phyloP scores from a whole-genome alignment of 768 basidiomycete species.

The Pholiota microspora region DNA sequence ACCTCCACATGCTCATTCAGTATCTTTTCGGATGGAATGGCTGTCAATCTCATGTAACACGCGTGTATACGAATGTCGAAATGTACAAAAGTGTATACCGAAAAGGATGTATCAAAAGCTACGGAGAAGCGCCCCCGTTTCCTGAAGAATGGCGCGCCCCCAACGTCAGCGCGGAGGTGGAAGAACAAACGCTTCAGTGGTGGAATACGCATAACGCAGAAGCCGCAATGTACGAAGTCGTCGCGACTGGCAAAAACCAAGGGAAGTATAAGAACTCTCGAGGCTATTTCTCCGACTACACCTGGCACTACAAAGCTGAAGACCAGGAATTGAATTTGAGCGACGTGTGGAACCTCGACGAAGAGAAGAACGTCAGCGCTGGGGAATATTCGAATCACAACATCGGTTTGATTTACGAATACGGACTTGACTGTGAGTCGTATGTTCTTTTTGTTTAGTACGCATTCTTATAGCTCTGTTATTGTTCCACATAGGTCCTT shows the following conservation, averaged over 20 bases:
- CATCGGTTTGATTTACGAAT: constrained; percentile 14
- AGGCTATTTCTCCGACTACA: constrained; percentile 5
- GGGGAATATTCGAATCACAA: constrained; percentile 8
- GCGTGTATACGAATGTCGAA: constrained; percentile 15
- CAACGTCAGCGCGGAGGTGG: constrained; percentile 1
- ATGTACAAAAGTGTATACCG: constrained; percentile 7
- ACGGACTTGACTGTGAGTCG: constrained; percentile 9
- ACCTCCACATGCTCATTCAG: constrained; percentile 55
- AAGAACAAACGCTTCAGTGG: neutral
- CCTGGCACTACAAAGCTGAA: constrained; percentile 10
- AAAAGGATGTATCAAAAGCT: constrained; percentile 12
- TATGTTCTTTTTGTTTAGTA: neutral
- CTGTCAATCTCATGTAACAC: constrained; percentile 5
- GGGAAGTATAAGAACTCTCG: neutral
- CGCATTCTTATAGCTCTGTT: neutral
- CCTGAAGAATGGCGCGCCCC: constrained; percentile 2
- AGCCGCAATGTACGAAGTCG: constrained; percentile 13
- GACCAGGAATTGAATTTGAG: constrained; percentile 9
- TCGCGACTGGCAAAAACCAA: constrained; percentile 9
- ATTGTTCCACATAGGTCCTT: neutral
- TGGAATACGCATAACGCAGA: constrained; percentile 7
- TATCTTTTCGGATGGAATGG: constrained; percentile 51
- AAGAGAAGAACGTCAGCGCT: constrained; percentile 11
- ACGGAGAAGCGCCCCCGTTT: constrained; percentile 7
- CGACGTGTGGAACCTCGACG: constrained; percentile 12